Evolutionary conservation across 2,329 filamentous ascomycete species (phyloP).

Genomic region (Botryotinia globosa): DNA sequence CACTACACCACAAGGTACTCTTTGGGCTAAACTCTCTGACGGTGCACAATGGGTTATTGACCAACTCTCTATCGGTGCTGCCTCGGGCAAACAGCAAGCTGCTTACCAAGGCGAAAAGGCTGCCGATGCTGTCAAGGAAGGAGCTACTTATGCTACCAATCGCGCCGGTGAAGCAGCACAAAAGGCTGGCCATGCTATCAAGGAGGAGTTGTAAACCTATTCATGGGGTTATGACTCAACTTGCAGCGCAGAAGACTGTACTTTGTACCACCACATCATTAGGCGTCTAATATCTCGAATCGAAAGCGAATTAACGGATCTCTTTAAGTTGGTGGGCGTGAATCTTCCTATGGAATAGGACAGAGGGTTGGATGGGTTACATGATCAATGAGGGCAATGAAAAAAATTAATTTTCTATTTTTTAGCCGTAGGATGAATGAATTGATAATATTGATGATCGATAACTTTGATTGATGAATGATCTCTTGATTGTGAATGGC

Average conservation of each 20-base stretch:
- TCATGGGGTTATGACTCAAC: background rate
- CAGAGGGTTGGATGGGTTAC: background rate
- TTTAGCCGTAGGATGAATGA: background rate
- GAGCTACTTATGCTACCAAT: slow-evolving; percentile 38
- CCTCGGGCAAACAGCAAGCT: slow-evolving; percentile 46
- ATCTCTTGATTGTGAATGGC: background rate
- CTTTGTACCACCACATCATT: slow-evolving; percentile 16
- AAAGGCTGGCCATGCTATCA: slow-evolving; percentile 36
- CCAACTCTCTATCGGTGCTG: slow-evolving; percentile 48
- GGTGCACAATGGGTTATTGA: slow-evolving; percentile 47
- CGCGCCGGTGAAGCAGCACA: slow-evolving; percentile 41
- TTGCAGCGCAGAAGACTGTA: background rate
- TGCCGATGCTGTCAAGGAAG: slow-evolving; percentile 42
- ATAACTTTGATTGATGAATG: background rate
- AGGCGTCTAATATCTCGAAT: slow-evolving; percentile 13
- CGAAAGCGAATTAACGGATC: slow-evolving; percentile 8
- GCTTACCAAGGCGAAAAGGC: slow-evolving; percentile 45
- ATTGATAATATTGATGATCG: background rate
- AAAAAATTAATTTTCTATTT: background rate
- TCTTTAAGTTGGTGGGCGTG: slow-evolving; percentile 5
- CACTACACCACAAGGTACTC: slow-evolving; percentile 59
- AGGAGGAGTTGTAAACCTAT: slow-evolving; percentile 38
- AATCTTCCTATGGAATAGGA: background rate
- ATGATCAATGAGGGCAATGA: background rate
- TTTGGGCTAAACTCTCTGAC: slow-evolving; percentile 60